Base-by-base conservation (phyloP, 768 basidiomycete species). In the Pulveroboletus sp. region DNA sequence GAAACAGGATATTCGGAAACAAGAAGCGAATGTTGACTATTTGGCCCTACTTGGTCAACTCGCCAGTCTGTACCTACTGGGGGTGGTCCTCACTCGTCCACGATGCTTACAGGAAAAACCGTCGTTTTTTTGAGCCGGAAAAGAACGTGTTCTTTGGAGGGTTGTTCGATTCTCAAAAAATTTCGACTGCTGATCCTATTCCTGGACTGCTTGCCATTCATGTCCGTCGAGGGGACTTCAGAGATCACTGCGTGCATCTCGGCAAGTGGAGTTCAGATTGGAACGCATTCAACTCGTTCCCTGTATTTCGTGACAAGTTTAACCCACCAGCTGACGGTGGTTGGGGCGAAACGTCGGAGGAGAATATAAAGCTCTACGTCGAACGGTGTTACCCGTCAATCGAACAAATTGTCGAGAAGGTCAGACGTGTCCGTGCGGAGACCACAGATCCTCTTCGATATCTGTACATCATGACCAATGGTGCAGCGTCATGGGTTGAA, bases 391-490 rank as follows among this genome's bases (percentile, higher is more conserved):
- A 73, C 49, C 79, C 78, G 0, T 59, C 65, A 1, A 64, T 76
- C 38, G 66, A 64, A 43, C 65, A 72, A 53, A 76, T 81, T 49
- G 72, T 78, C 5, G 45, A 61, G 40, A 70, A 67, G 44, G 70
- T 75, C 17, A 60, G 59, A 43, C 60, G 59, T 8, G 69, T 76
- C 31, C 70, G 68, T 6, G 40, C 35, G 5, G 64, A 55, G 11
- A 39, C 56, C 8, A 46, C 54, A 8, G 48, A 57, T 2, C 56
- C 56, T 11, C 67, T 80, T 28, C 57, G 61, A 35, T 57, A 66
- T 15, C 27, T 80, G 21, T 80, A 78, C 53, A 64, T 80, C 46
- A 67, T 78, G 65, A 75, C 80, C 48, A 79, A 81, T 50, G 80
- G 68, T 3, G 51, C 68, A 13, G 43, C 46, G 3, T 49, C 56